Conservation (phyloP, 805 yeast species). For the Starmerella gropengiesseri region DNA sequence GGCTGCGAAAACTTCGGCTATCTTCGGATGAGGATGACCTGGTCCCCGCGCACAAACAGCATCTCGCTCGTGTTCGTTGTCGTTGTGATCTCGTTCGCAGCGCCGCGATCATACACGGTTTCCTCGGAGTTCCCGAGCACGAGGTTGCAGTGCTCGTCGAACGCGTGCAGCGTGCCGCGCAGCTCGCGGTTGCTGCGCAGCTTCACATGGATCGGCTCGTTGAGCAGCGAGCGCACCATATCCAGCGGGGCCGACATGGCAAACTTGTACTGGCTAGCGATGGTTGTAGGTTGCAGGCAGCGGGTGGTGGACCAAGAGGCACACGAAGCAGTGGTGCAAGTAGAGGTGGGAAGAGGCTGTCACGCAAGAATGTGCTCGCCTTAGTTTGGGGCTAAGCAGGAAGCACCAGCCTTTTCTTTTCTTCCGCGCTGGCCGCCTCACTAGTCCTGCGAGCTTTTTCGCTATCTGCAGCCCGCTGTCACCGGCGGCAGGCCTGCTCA, state of each 20-base stretch:
- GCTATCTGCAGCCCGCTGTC: no score
- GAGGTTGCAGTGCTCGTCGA: conserved; percentile 93
- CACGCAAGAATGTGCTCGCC: no score
- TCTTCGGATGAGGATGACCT: conserved; percentile 60
- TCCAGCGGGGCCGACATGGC: conserved; percentile 80
- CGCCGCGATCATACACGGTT: conserved; percentile 52
- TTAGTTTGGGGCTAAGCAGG: no score
- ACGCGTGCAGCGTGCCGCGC: conserved; percentile 82
- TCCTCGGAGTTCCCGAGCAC: conserved; percentile 89
- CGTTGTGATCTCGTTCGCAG: conserved; percentile 36
- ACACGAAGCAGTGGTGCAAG: background rate
- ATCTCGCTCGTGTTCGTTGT: conserved; percentile 58
- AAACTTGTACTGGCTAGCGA: no score
- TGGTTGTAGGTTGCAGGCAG: no score
- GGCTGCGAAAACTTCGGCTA: background rate
- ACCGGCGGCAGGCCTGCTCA: no score
- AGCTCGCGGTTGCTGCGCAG: conserved; percentile 90
- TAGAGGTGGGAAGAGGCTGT: background rate
- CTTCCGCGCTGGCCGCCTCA: no score
- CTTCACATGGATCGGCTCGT: conserved; percentile 77
- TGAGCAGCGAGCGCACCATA: conserved; percentile 70
- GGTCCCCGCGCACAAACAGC: conserved; percentile 96
- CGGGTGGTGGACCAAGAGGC: conserved; percentile 3
- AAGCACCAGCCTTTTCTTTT: no score
- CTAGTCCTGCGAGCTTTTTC: no score